Evolutionary conservation across 2,329 filamentous ascomycete genomes (phyloP).

Genomic region (Ophiostoma sp.): DNA sequence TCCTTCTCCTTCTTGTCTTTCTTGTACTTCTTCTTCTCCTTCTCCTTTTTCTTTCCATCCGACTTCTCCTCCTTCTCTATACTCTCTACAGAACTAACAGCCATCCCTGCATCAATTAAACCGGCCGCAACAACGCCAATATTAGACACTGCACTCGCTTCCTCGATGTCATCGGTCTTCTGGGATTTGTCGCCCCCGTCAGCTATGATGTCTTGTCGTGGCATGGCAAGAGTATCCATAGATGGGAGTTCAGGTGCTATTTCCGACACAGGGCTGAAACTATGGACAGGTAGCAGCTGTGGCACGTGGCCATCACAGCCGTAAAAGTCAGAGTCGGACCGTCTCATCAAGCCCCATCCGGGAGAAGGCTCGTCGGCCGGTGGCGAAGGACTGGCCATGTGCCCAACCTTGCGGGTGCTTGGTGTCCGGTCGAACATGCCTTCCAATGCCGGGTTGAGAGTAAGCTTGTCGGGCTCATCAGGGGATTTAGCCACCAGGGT

Average conservation of each 20-base stretch:
- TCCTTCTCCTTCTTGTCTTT: not conserved
- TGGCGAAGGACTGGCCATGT: not conserved
- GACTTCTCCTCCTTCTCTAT: not conserved
- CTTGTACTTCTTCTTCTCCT: not conserved
- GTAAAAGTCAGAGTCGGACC: constrained; percentile 29
- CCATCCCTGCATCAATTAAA: not conserved
- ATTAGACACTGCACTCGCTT: not conserved
- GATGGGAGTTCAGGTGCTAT: not conserved
- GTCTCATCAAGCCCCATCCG: constrained; percentile 32
- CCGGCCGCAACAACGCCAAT: not conserved
- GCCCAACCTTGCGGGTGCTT: not conserved
- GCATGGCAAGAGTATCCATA: not conserved
- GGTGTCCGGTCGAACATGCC: constrained; percentile 22
- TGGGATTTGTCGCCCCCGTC: constrained; percentile 5
- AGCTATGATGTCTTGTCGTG: not conserved
- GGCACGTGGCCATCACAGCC: constrained; percentile 33
- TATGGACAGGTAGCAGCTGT: constrained; percentile 31
- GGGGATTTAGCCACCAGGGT: constrained; percentile 20
- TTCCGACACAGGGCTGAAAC: constrained; percentile 27
- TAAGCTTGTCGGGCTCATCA: not conserved
- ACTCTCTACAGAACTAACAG: not conserved
- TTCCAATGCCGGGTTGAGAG: not conserved
- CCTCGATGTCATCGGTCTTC: not conserved
- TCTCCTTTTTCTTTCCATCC: not conserved
- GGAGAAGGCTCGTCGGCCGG: constrained; percentile 25